Conservation (phyloP, 2,329 filamentous ascomycete species). For the Cladobotryum mycophilum region DNA sequence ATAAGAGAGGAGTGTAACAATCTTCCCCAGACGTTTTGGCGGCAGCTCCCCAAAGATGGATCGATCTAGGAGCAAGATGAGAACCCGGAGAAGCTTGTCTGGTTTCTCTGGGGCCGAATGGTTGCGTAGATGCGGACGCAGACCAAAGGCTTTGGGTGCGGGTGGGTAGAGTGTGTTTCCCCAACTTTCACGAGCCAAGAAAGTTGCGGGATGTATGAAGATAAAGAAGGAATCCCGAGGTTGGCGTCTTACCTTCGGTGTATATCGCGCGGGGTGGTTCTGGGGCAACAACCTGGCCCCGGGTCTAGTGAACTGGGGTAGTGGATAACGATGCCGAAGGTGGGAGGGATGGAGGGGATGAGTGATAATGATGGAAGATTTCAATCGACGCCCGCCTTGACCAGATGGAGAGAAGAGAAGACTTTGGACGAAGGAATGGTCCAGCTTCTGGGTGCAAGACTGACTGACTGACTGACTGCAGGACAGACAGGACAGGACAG, state of each 20-base stretch:
- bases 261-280: slow-evolving; percentile 1
- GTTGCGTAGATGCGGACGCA: not conserved
- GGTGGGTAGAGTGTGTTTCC: slow-evolving; percentile 5
- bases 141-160: slow-evolving; percentile 2
- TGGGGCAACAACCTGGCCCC: not conserved
- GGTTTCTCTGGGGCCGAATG: not conserved
- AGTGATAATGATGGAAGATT: no score
- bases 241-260: slow-evolving; percentile 4
- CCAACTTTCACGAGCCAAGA: slow-evolving; percentile 13
- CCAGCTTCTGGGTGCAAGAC: not conserved
- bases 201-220: slow-evolving; percentile 4
- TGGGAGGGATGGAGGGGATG: not conserved
- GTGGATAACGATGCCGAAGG: not conserved
- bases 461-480: no score
- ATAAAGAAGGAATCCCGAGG: slow-evolving; percentile 11
- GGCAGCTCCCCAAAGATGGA: not conserved
- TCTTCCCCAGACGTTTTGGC: not conserved
- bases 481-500: no score
- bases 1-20: no score
- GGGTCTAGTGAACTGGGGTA: not conserved
- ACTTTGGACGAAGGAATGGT: not conserved
- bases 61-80: not conserved
- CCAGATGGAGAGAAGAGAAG: not conserved
- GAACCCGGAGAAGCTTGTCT: not conserved
- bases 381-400: no score